phyloP scores from a whole-genome alignment of 2,329 filamentous ascomycete genomes.

The Ceratocystis colombiana region DNA sequence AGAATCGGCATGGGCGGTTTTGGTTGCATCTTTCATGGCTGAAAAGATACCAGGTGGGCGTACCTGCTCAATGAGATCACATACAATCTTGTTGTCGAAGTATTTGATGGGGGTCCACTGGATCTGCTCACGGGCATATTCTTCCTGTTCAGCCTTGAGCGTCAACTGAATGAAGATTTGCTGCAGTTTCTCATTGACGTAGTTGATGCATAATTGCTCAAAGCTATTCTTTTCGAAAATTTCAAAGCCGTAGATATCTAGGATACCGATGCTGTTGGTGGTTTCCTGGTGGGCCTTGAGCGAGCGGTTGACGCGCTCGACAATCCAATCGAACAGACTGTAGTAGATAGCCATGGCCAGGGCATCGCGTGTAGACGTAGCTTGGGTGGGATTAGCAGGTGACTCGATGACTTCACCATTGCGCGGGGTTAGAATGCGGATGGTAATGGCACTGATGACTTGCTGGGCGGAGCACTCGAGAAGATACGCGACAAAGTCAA shows the following conservation, averaged over 20 bases:
- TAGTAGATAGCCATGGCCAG: constrained; percentile 92
- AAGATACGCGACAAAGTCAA: constrained; percentile 89
- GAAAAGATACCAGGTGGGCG: constrained; percentile 88
- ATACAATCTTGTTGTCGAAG: constrained; percentile 99
- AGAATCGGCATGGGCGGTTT: constrained; percentile 94
- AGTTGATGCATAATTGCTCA: constrained; percentile 98
- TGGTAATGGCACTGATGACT: constrained; percentile 78
- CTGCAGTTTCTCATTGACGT: constrained; percentile 97
- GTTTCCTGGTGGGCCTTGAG: constrained; percentile 66
- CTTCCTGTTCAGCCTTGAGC: constrained; percentile 91
- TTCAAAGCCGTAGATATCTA: constrained; percentile 98
- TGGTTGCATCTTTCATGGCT: constrained; percentile 92
- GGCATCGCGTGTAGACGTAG: constrained; percentile 76
- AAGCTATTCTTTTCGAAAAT: constrained; percentile 99
- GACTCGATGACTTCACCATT: constrained; percentile 59
- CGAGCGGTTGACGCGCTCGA: constrained; percentile 80
- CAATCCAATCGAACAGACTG: constrained; percentile 98
- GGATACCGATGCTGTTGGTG: constrained; percentile 81
- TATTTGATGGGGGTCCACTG: constrained; percentile 99
- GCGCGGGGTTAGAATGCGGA: constrained; percentile 66
- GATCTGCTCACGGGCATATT: constrained; percentile 92
- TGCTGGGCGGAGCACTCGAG: constrained; percentile 74
- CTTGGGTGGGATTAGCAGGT: constrained; percentile 79
- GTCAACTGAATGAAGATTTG: constrained; percentile 99
- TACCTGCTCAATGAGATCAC: constrained; percentile 87